phyloP scores from a whole-genome alignment of 2,329 filamentous ascomycete genomes.

The Aspergillus pseudoviridinutans region DNA sequence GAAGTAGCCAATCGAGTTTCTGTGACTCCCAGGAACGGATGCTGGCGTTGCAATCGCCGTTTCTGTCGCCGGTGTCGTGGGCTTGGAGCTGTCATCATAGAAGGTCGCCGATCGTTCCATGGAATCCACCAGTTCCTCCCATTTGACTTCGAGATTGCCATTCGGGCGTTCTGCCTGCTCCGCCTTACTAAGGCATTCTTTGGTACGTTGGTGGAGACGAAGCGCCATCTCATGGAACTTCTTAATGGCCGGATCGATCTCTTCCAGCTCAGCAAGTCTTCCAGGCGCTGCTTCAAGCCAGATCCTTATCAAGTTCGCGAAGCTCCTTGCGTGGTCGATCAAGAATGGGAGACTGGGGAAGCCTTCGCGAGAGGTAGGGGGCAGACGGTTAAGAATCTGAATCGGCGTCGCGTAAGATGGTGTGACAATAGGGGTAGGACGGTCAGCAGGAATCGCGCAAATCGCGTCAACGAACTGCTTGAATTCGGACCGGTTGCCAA shows the following conservation, averaged over 20 bases:
- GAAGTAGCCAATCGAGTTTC: slow-evolving; percentile 42
- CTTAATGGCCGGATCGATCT: slow-evolving; percentile 35
- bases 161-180: slow-evolving; percentile 48
- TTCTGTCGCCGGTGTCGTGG: slow-evolving; percentile 35
- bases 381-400: slow-evolving; percentile 79
- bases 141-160: slow-evolving; percentile 44
- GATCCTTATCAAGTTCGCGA: slow-evolving; percentile 71
- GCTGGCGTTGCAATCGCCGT: slow-evolving; percentile 25
- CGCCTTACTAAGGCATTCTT: slow-evolving; percentile 43
- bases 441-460: slow-evolving; percentile 74
- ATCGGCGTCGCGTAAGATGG: slow-evolving; percentile 90
- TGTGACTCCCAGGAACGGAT: slow-evolving; percentile 30
- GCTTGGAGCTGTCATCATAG: slow-evolving; percentile 38
- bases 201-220: slow-evolving; percentile 41
- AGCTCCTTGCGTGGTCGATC: slow-evolving; percentile 81
- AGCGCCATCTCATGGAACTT: slow-evolving; percentile 44
- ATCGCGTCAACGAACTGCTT: slow-evolving; percentile 84
- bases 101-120: slow-evolving; percentile 43
- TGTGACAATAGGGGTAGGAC: slow-evolving; percentile 61
- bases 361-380: slow-evolving; percentile 77
- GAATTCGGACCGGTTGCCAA: slow-evolving; percentile 70
- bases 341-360: slow-evolving; percentile 91
- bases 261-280: slow-evolving; percentile 36
- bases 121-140: slow-evolving; percentile 48
- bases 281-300: slow-evolving; percentile 42